Evolutionary conservation across 73 alveolate genomes (phyloP).

Genomic region (Uronychia setigera): DNA sequence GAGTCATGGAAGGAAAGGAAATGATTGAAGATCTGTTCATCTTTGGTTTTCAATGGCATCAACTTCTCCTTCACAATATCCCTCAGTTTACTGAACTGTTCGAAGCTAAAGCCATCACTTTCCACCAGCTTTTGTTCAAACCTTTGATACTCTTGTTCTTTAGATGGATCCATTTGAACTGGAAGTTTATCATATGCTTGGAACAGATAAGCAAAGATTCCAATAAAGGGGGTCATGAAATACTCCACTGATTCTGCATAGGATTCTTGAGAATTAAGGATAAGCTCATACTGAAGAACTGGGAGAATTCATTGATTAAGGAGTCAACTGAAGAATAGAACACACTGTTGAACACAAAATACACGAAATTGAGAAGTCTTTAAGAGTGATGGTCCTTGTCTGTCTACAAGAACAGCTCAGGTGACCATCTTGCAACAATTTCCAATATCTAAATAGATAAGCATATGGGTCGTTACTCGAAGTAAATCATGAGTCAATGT

Average conservation of each 20-base stretch:
- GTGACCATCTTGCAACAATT: neutral
- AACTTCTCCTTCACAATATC: neutral
- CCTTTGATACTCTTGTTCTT: neutral
- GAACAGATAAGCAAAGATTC: neutral
- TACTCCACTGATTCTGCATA: slow-evolving; percentile 4
- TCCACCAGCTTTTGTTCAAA: neutral
- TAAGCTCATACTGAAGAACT: neutral
- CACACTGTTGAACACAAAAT: neutral
- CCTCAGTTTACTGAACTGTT: neutral
- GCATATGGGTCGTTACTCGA: slow-evolving; percentile 8
- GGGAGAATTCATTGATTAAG: neutral
- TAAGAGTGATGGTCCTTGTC: neutral
- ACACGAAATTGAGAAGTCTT: slow-evolving; percentile 6
- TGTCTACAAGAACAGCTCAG: slow-evolving; percentile 4
- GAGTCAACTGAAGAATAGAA: neutral
- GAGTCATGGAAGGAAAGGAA: neutral
- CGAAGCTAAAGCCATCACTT: neutral
- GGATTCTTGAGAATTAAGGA: neutral
- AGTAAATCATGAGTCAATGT: slow-evolving; percentile 21
- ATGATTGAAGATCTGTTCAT: neutral
- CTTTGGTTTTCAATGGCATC: neutral
- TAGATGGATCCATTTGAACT: neutral
- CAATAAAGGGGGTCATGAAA: slow-evolving; percentile 4
- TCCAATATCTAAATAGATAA: slow-evolving; percentile 1
- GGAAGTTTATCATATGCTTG: neutral